Evolutionary conservation across 2,329 filamentous ascomycete genomes (phyloP).

Genomic region (Whalleya microplaca): DNA sequence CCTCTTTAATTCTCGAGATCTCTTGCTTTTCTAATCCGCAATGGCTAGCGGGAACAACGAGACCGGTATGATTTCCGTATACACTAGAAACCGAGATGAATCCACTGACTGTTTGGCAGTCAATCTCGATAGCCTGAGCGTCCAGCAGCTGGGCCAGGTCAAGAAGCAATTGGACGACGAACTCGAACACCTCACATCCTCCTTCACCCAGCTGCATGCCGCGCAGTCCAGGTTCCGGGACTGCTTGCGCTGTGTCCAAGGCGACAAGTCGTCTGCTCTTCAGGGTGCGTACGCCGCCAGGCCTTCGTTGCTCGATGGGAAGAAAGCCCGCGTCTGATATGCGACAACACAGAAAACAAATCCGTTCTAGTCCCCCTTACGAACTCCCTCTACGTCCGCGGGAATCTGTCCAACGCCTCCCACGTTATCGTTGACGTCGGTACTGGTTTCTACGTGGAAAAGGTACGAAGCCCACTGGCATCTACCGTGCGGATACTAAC

Average conservation of each 20-base stretch:
- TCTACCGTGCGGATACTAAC: constrained; percentile 11
- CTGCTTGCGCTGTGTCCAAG: constrained; percentile 77
- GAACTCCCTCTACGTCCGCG: constrained; percentile 91
- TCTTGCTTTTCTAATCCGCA: background rate
- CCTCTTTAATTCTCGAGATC: too few relatives aligned
- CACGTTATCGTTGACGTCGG: constrained; percentile 58
- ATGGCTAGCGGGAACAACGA: constrained; percentile 8
- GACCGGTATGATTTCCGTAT: background rate
- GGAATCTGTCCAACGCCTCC: constrained; percentile 72
- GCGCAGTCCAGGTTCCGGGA: constrained; percentile 93
- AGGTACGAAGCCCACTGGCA: constrained; percentile 54
- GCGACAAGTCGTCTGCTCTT: constrained; percentile 50
- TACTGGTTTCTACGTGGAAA: constrained; percentile 64
- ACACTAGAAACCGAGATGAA: background rate
- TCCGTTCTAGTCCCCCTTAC: constrained; percentile 90
- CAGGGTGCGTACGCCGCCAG: constrained; percentile 30
- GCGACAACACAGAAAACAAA: constrained; percentile 43
- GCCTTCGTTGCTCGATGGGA: background rate
- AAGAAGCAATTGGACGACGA: constrained; percentile 97
- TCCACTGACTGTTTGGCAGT: constrained; percentile 43
- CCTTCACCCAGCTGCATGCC: constrained; percentile 85
- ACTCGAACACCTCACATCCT: constrained; percentile 89
- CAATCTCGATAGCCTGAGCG: constrained; percentile 74
- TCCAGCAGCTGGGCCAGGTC: constrained; percentile 84
- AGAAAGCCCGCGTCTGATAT: background rate